Base-by-base conservation (phyloP, 2,329 filamentous ascomycete genomes). In the Colletotrichum melonis region DNA sequence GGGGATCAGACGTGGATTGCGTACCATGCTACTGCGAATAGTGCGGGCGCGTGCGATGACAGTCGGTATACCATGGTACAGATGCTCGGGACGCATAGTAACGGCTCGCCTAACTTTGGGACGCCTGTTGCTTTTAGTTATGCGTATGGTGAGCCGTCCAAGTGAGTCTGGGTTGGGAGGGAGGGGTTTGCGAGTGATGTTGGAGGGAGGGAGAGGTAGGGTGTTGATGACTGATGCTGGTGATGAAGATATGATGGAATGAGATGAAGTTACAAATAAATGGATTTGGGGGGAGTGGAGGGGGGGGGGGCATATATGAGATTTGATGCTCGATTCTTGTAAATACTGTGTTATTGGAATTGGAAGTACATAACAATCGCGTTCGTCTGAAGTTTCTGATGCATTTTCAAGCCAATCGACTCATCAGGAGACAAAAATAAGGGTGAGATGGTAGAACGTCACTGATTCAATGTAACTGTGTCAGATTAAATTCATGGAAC, bases 81-180 rank as follows among this genome's bases (percentile, higher is more conserved):
- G 77, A 82, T 83, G 30, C 77, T 91, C 28, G 86, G 84, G 30
- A 86, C 84, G 76, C 87, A 88, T 57, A 79, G 82, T 0, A 84
- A 90, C 72, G 88, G 88, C 0, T 83, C 83, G 0, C 89, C 88
- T 1, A 85, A 88, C 77, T 89, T 90, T 79, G 88, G 87, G 16
- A 68, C 63, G 52, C 69, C 69, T 2, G 69, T 72, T 19, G 64
- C 69, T n/a, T 72, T 72, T 58, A 72, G 69, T 24, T 19, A 72
- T 35, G 46, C 26, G 7, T 72, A 72, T 2, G 22, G 69, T 8
- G 69, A 72, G 69, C 63, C 69, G 32, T 35, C 38, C 8, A 70
- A 66, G 11, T 70, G 12, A 38, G 58, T 19, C 2, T 4, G 16
- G 6, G 16, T 11, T 49, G 42, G 11, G 11, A 3, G 42, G 42